Evolutionary conservation across 768 basidiomycete genomes (phyloP).

Genomic region (Termitomyces sp.): DNA sequence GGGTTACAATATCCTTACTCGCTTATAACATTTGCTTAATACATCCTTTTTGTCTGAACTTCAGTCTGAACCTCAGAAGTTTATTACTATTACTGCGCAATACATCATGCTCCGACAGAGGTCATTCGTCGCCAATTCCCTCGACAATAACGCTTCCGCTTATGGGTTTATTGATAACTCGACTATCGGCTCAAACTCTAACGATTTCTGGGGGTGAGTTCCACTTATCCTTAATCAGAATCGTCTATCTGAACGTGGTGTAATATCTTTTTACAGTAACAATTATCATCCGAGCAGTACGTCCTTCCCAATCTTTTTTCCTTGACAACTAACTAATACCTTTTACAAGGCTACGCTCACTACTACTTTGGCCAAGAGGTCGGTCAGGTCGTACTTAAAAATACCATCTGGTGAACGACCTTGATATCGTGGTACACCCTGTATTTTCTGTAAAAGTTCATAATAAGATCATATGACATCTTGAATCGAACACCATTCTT

Average conservation of each 20-base stretch:
- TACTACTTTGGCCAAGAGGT: constrained; percentile 28
- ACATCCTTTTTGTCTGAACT: too few species aligned
- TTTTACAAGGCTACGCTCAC: constrained; percentile 31
- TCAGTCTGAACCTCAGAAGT: too few species aligned
- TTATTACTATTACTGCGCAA: too few species aligned
- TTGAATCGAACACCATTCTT: neutral
- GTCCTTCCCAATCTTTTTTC: constrained; percentile 9
- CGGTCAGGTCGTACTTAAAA: constrained; percentile 18
- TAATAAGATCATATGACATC: neutral
- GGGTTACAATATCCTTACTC: too few species aligned
- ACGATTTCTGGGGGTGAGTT: constrained; percentile 51
- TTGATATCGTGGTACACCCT: neutral
- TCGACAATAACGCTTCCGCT: constrained; percentile 35
- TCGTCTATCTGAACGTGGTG: neutral
- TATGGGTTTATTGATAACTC: constrained; percentile 54
- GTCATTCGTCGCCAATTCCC: too few species aligned
- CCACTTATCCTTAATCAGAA: neutral
- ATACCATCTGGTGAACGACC: constrained; percentile 19
- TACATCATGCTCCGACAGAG: too few species aligned
- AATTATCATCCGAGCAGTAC: constrained; percentile 50
- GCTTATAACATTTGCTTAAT: too few species aligned
- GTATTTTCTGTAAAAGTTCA: neutral
- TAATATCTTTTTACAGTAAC: constrained; percentile 29
- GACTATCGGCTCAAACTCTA: constrained; percentile 33
- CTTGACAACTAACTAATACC: neutral